Evolutionary conservation across 768 basidiomycete genomes (phyloP).

Genomic region (Imleria badia): DNA sequence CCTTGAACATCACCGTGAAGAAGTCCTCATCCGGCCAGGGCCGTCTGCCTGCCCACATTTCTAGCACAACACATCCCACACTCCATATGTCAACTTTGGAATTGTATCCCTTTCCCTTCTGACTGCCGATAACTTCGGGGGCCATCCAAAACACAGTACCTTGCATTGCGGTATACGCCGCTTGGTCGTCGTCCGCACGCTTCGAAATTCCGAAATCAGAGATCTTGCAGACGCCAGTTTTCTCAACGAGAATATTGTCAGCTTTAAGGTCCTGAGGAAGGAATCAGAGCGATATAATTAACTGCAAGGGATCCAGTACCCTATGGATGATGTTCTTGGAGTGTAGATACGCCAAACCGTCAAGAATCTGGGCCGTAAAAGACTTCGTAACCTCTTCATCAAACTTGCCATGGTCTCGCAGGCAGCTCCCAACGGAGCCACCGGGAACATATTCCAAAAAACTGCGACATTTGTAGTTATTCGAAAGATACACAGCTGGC

Average conservation of each 20-base stretch:
- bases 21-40: slow-evolving; percentile 93
- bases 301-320: slow-evolving; percentile 41
- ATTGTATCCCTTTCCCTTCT: slow-evolving; percentile 83
- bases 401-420: slow-evolving; percentile 91
- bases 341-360: slow-evolving; percentile 92
- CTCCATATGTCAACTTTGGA: slow-evolving; percentile 99
- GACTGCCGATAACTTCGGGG: slow-evolving; percentile 87
- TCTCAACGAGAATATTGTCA: slow-evolving; percentile 97
- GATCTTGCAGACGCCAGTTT: slow-evolving; percentile 91
- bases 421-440: slow-evolving; percentile 87
- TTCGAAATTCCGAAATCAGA: slow-evolving; percentile 99
- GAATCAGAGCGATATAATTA: slow-evolving; percentile 6
- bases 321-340: slow-evolving; percentile 89
- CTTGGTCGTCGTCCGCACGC: slow-evolving; percentile 82
- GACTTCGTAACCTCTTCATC: slow-evolving; percentile 89
- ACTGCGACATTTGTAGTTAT: slow-evolving; percentile 41
- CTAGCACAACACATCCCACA: slow-evolving; percentile 95
- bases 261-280: slow-evolving; percentile 84
- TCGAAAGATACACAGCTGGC: background rate
- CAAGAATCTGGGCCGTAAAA: slow-evolving; percentile 89
- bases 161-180: slow-evolving; percentile 90
- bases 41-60: slow-evolving; percentile 97
- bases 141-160: slow-evolving; percentile 99
- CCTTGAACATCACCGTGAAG: slow-evolving; percentile 94
- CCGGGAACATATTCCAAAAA: slow-evolving; percentile 99